Base-by-base conservation (phyloP, 139 green algal genomes). In the Chlorokybus atmophyticus region DNA sequence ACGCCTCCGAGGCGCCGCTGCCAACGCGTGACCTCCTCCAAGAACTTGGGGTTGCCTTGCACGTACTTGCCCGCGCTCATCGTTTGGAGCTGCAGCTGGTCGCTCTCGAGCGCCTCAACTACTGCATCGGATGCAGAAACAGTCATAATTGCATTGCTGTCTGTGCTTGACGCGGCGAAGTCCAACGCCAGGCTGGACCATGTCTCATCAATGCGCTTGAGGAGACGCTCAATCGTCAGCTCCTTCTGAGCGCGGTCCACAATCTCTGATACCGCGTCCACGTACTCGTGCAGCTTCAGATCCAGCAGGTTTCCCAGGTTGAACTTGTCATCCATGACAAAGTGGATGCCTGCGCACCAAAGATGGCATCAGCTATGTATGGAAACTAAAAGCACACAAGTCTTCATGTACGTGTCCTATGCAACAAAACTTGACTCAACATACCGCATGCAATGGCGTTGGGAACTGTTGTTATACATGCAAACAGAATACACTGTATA, bases 221-320 rank as follows among this genome's bases (percentile, higher is more conserved):
- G 68, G 35, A 74, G 67, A 65, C 83, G 85, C 77, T 88, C 82
- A 51, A 88, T 86, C 64, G 79, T 82, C 17, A 86, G 81, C 75
- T 90, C 79, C 73, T 92, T 93, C 70, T 93, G 77, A 3, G 86
- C 86, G 21, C 82, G 70, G 62, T 94, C 86, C 23, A 94, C 82
- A 48, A 94, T 90, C 70, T 93, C 85, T 3, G 55, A 70, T 69
- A 84, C 89, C 0, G 73, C 80, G 40, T 94, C 86, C 28, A 86
- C 81, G 49, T 80, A 85, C 57, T 85, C 82, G 79, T 94, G 82
- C 64, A 94, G 76, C 60, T 79, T 76, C 62, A 94, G 74, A 2
- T 63, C 71, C 23, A 94, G 71, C 53, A 94, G 67, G 52, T 85
- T 75, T 3, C 86, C 85, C 51, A 94, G 78, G 51, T 56, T 82